Evolutionary conservation across 75 land plant species (phyloP).

Genomic region (Pinus taeda): DNA sequence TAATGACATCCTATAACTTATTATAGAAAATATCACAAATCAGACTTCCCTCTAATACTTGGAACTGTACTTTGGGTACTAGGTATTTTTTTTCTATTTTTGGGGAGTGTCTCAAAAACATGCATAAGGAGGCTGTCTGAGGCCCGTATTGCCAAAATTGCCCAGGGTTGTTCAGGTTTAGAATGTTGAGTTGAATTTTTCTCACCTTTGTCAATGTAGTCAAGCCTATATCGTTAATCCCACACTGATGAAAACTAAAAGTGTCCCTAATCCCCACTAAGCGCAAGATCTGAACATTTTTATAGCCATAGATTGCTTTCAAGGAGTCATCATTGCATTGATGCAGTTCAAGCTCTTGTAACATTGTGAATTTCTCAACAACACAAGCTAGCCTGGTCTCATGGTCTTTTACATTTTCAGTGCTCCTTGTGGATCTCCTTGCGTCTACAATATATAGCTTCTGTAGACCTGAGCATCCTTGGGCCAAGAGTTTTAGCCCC

Average conservation of each 20-base stretch:
- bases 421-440: not conserved
- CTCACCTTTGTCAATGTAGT: conserved; percentile 30
- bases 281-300: conserved; percentile 74
- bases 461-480: conserved; percentile 48
- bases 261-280: conserved; percentile 60
- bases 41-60: too few relatives aligned
- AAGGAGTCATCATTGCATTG: conserved; percentile 62
- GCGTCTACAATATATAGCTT: conserved; percentile 46
- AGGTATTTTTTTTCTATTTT: too few relatives aligned
- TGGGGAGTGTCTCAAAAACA: too few relatives aligned
- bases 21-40: too few relatives aligned
- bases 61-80: too few relatives aligned
- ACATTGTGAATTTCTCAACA: conserved; percentile 44
- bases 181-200: too few relatives aligned
- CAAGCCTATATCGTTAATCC: conserved; percentile 82
- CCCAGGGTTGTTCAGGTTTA: too few relatives aligned
- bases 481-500: conserved; percentile 58
- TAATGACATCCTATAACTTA: too few relatives aligned
- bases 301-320: conserved; percentile 48
- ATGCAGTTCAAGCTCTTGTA: conserved; percentile 82
- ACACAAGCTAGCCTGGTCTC: conserved; percentile 47
- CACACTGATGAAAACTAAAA: conserved; percentile 35
- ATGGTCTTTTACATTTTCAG: conserved; percentile 9
- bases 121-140: too few relatives aligned
- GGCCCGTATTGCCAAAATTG: too few relatives aligned